Conservation (phyloP, 495 filamentous ascomycete species). For the Lasiosphaeria hispida region DNA sequence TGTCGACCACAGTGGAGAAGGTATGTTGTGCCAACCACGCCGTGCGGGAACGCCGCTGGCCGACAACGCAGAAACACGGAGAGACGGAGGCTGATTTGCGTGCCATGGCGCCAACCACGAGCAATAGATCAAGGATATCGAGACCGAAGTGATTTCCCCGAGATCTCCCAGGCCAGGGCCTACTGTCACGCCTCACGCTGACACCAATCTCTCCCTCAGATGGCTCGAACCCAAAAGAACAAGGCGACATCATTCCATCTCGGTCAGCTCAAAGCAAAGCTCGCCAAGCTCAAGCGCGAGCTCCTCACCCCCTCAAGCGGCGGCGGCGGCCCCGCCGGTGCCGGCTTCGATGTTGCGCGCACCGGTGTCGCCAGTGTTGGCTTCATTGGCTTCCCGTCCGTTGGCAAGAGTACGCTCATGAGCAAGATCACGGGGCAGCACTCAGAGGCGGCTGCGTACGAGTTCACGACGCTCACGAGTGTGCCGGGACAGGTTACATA, state of each 20-base stretch:
- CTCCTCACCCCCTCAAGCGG: constrained; percentile 80
- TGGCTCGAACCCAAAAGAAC: constrained; percentile 97
- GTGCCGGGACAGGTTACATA: constrained; percentile 96
- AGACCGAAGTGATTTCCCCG: constrained; percentile 69
- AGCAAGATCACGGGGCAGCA: constrained; percentile 91
- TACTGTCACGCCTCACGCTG: no score
- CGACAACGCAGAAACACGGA: not conserved
- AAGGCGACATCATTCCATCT: constrained; percentile 88
- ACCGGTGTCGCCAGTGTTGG: constrained; percentile 96
- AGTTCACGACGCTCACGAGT: constrained; percentile 97
- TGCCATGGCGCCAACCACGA: constrained; percentile 7
- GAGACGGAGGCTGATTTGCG: constrained; percentile 13
- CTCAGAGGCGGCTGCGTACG: constrained; percentile 95
- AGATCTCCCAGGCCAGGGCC: constrained; percentile 1
- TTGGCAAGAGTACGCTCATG: constrained; percentile 98
- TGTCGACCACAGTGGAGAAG: constrained; percentile 97
- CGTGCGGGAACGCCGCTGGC: not conserved
- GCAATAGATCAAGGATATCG: constrained; percentile 90
- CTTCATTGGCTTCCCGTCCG: constrained; percentile 86
- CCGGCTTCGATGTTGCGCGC: constrained; percentile 95
- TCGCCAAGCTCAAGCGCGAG: constrained; percentile 95
- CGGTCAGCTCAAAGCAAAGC: constrained; percentile 96
- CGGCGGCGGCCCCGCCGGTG: constrained; percentile 76
- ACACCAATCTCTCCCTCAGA: constrained; percentile 42
- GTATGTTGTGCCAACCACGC: constrained; percentile 43